Percentiles rank a stretch among this genome's conserved stretches.
These are phyloP conservation scores for Apophysomyces elegans DNA, from an alignment of 371 early-diverging fungal genomes.

Conservation along the genomic window DNA sequence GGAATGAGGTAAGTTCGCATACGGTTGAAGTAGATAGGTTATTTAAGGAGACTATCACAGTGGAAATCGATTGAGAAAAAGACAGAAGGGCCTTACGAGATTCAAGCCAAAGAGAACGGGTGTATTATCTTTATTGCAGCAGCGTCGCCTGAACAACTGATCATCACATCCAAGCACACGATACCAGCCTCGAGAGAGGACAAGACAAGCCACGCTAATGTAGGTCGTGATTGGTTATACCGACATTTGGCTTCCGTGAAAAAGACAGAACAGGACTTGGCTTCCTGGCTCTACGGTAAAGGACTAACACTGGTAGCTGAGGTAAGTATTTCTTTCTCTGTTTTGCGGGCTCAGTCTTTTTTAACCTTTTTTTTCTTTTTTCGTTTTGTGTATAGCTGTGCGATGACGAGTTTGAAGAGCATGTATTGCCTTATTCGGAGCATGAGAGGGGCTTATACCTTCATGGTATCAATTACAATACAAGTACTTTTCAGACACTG, in stretches of 20 bases:
- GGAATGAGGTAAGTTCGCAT: slow-evolving; percentile 45
- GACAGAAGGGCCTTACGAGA: slow-evolving; percentile 86
- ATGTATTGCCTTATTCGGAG: slow-evolving; percentile 84
- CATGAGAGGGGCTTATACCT: slow-evolving; percentile 85
- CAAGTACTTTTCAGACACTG: slow-evolving; percentile 71
- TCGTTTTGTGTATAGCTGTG: slow-evolving; percentile 62
- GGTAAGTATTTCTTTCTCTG: slow-evolving; percentile 37
- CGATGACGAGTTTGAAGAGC: slow-evolving; percentile 95
- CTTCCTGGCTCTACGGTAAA: slow-evolving; percentile 68
- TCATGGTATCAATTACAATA: slow-evolving; percentile 92
- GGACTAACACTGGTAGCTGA: slow-evolving; percentile 87
- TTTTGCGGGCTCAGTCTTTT: too few relatives aligned
- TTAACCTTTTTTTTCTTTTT: too few relatives aligned
- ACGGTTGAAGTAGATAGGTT: background rate
- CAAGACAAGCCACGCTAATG: slow-evolving; percentile 50
- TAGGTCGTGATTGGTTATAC: slow-evolving; percentile 81
- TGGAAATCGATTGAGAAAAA: slow-evolving; percentile 63
- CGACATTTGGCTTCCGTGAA: slow-evolving; percentile 63
- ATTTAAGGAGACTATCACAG: slow-evolving; percentile 18
- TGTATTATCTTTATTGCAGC: slow-evolving; percentile 90
- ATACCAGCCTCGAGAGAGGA: slow-evolving; percentile 42
- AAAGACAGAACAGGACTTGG: slow-evolving; percentile 67
- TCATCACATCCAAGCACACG: slow-evolving; percentile 92
- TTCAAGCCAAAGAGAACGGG: slow-evolving; percentile 95
- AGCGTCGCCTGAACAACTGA: slow-evolving; percentile 55